These are phyloP conservation scores for Mimosa bimucronata DNA, from an alignment of 306 rosid genomes.

Conservation along the genomic window DNA sequence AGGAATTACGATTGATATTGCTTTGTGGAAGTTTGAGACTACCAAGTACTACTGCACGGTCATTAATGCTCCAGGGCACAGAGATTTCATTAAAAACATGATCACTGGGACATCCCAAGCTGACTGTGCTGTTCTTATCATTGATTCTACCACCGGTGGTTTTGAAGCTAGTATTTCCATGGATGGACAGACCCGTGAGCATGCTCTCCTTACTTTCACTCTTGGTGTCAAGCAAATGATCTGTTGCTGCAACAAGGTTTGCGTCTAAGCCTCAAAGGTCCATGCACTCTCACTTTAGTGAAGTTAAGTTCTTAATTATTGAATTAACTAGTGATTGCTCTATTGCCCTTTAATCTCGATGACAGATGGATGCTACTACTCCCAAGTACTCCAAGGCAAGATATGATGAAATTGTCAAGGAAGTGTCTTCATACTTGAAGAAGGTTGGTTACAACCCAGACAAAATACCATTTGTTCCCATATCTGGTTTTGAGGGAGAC, in stretches of 20 bases:
- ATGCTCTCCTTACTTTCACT: too few species aligned
- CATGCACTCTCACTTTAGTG: not conserved
- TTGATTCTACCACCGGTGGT: conserved; percentile 1
- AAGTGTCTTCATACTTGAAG: conserved; percentile 3
- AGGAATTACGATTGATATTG: conserved; percentile 8
- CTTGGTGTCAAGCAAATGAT: conserved; percentile 9
- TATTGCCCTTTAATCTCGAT: not conserved
- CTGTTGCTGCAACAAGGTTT: conserved; percentile 38
- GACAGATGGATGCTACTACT: conserved; percentile 10
- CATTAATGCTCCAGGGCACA: conserved; percentile 2
- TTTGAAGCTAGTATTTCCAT: conserved; percentile 7
- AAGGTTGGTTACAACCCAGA: conserved; percentile 11
- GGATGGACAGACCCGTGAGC: conserved; percentile 12
- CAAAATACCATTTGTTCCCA: not conserved
- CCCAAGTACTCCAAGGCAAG: conserved; percentile 15
- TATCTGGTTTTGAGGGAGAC: not conserved
- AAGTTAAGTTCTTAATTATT: not conserved
- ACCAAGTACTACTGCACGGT: conserved; percentile 6
- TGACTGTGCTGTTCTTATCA: conserved; percentile 1
- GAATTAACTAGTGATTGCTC: not conserved
- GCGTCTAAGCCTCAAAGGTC: not conserved
- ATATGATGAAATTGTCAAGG: not conserved
- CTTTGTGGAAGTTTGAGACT: not conserved
- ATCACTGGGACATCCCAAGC: conserved; percentile 7
- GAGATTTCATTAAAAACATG: conserved; percentile 1